Evolutionary conservation across 2,329 filamentous ascomycete genomes (phyloP).

Genomic region (Aspergillus alliaceus): DNA sequence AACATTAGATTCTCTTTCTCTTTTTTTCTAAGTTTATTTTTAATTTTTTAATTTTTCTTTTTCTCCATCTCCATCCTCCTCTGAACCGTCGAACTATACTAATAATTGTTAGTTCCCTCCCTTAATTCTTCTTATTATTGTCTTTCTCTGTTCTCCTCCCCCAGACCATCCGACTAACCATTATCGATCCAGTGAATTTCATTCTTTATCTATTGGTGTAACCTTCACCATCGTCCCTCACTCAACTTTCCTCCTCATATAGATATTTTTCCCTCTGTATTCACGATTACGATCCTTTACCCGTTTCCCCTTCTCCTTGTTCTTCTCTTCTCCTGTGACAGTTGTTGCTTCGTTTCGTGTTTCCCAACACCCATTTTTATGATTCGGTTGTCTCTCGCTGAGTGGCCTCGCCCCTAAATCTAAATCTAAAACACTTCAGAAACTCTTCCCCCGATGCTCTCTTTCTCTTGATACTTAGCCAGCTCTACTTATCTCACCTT

Average conservation of each 20-base stretch:
- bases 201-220: slow-evolving; percentile 3
- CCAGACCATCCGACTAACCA: slow-evolving; percentile 2
- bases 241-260: not conserved
- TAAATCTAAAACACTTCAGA: slow-evolving; percentile 14
- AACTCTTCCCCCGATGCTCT: slow-evolving; percentile 8
- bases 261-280: not conserved
- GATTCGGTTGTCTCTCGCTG: not conserved
- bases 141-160: not conserved
- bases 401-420: slow-evolving; percentile 6
- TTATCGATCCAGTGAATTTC: slow-evolving; percentile 7
- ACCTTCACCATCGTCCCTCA: not conserved
- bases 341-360: not conserved
- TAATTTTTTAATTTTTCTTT: not conserved
- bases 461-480: slow-evolving; percentile 4
- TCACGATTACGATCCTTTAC: not conserved
- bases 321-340: not conserved
- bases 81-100: slow-evolving; percentile 2
- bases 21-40: not conserved
- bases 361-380: slow-evolving; percentile 1
- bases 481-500: not conserved
- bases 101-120: slow-evolving; percentile 6
- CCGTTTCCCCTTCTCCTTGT: not conserved
- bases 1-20: too few relatives aligned
- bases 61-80: not conserved
- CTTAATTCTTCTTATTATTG: slow-evolving; percentile 4